Conservation (phyloP, 768 basidiomycete species). For the Russula lepida region DNA sequence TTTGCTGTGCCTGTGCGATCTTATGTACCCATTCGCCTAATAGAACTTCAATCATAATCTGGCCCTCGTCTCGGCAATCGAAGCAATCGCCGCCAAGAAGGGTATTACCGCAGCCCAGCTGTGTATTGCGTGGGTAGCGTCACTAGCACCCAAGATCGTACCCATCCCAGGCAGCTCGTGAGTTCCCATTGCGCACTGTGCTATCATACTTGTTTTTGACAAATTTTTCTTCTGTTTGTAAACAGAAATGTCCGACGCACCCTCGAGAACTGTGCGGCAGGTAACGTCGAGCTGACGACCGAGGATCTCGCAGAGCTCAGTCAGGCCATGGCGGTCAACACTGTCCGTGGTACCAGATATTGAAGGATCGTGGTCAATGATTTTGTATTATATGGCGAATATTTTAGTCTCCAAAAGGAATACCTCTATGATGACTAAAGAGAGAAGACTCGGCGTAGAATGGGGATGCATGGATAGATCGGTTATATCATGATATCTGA, state of each 20-base stretch:
- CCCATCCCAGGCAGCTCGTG: slow-evolving; percentile 42
- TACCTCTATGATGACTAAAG: neutral
- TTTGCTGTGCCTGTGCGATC: neutral
- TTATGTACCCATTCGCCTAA: neutral
- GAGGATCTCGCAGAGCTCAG: slow-evolving; percentile 35
- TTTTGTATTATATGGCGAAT: slow-evolving; percentile 1
- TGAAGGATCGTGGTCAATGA: neutral
- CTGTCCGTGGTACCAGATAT: slow-evolving; percentile 13
- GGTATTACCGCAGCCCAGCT: slow-evolving; percentile 35
- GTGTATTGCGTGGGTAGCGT: slow-evolving; percentile 33
- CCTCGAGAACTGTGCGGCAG: slow-evolving; percentile 36
- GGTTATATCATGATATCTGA: neutral
- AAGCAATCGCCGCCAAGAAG: slow-evolving; percentile 35
- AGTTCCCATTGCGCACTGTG: slow-evolving; percentile 3
- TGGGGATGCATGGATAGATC: neutral
- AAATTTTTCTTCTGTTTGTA: neutral
- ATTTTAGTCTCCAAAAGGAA: neutral
- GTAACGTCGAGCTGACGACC: slow-evolving; percentile 29
- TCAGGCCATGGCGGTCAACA: slow-evolving; percentile 25
- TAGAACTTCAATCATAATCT: slow-evolving; percentile 38
- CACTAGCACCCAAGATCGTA: slow-evolving; percentile 33
- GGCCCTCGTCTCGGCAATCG: slow-evolving; percentile 34
- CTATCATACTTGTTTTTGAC: neutral
- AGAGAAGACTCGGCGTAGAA: neutral
- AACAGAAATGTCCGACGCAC: slow-evolving; percentile 34